A percentile compares a stretch with the other conserved stretches of the same genome.
These are phyloP conservation scores for Elsinoe ampelina DNA, from an alignment of 2,329 filamentous ascomycete genomes.

Conservation along the genomic window DNA sequence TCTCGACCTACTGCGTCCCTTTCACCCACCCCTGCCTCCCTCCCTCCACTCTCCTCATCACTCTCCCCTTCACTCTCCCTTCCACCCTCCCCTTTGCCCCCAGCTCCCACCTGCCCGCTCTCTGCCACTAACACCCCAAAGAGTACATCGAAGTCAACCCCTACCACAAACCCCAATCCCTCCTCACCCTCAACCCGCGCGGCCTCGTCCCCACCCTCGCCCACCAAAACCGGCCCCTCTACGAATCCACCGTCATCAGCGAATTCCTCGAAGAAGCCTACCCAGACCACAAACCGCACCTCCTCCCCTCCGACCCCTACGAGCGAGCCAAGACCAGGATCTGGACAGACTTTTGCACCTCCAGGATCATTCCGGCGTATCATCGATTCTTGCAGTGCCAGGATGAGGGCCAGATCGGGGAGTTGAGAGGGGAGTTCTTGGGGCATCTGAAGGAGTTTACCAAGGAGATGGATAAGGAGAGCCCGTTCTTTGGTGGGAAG, in stretches of 20 bases:
- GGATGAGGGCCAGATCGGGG: conserved; percentile 32
- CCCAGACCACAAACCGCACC: conserved; percentile 37
- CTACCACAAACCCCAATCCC: conserved; percentile 60
- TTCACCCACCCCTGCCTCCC: too few species aligned
- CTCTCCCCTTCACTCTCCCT: neutral
- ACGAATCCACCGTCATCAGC: conserved; percentile 63
- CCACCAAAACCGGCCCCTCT: conserved; percentile 50
- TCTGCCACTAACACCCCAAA: neutral
- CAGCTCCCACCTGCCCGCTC: too few species aligned
- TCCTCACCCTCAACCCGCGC: conserved; percentile 63
- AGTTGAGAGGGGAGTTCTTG: conserved; percentile 50
- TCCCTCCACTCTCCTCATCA: too few species aligned
- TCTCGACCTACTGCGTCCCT: neutral
- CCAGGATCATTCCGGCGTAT: conserved; percentile 58
- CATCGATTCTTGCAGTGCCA: conserved; percentile 51
- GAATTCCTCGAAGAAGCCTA: conserved; percentile 70
- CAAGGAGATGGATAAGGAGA: conserved; percentile 49
- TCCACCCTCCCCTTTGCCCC: neutral
- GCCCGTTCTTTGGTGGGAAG: conserved; percentile 60
- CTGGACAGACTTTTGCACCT: conserved; percentile 65
- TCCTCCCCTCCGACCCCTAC: conserved; percentile 56
- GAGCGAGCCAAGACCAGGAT: conserved; percentile 56
- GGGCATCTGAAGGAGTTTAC: conserved; percentile 51
- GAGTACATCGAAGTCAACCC: conserved; percentile 58
- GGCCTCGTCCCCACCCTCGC: conserved; percentile 65